Percentiles rank a stretch among this genome's conserved stretches.
These are phyloP conservation scores for Isabelozyma heimii DNA, from an alignment of 805 yeast species.

Conservation along the genomic window DNA sequence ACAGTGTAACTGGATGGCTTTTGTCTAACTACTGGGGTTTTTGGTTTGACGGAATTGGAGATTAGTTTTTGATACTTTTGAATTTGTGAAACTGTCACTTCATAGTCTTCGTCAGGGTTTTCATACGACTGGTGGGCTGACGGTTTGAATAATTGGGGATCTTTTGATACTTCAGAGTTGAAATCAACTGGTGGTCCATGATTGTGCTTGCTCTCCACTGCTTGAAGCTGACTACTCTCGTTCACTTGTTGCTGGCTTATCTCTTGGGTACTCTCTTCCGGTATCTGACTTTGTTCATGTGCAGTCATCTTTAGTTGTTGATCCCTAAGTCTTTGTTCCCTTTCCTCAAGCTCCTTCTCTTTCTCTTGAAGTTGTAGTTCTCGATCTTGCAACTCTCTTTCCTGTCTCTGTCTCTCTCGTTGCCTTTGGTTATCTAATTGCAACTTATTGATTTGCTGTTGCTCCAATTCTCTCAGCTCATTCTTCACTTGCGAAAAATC, in stretches of 20 bases:
- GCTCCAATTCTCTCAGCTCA: slow-evolving; percentile 13
- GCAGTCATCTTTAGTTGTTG: not conserved
- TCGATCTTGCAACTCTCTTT: not conserved
- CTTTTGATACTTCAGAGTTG: slow-evolving; percentile 1
- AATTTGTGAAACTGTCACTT: slow-evolving; percentile 37
- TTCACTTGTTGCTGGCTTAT: not conserved
- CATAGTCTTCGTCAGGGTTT: slow-evolving; percentile 42
- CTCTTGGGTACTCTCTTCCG: not conserved
- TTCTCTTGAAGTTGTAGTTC: slow-evolving; percentile 4
- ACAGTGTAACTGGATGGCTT: slow-evolving; percentile 27
- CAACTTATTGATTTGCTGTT: slow-evolving; percentile 13
- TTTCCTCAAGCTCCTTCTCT: not conserved
- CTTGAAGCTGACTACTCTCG: not conserved
- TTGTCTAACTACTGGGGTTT: slow-evolving; percentile 6
- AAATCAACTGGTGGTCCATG: not conserved
- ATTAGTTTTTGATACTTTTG: slow-evolving; percentile 34
- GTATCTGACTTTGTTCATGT: not conserved
- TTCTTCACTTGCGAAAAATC: slow-evolving; percentile 5
- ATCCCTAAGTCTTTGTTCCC: not conserved
- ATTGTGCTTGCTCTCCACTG: not conserved
- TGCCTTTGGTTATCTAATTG: slow-evolving; percentile 17
- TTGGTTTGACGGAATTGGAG: slow-evolving; percentile 19
- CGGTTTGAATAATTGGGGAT: slow-evolving; percentile 20
- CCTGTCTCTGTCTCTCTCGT: slow-evolving; percentile 8
- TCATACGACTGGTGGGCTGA: slow-evolving; percentile 21